Conservation (phyloP, 176 grass and related monocot species). For the Aegilops umbellulata region DNA sequence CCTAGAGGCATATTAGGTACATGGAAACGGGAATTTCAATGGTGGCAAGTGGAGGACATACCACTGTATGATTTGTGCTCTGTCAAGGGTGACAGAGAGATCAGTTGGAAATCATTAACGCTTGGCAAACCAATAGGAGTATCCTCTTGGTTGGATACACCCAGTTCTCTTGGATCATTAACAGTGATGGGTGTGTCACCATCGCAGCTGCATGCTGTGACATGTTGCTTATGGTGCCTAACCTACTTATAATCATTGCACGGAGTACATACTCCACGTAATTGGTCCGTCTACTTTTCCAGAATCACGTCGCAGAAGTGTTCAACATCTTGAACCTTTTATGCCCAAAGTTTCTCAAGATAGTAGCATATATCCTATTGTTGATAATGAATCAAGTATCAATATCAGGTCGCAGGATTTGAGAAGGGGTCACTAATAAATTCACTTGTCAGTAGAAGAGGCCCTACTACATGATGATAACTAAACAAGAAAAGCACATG, state of each 20-base stretch:
- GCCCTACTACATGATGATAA: slow-evolving; percentile 59
- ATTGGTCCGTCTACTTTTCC: too few relatives aligned
- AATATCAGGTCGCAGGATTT: slow-evolving; percentile 44
- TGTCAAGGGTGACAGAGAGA: slow-evolving; percentile 59
- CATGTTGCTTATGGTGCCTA: slow-evolving; percentile 73
- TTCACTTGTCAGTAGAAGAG: slow-evolving; percentile 44
- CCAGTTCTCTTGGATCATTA: slow-evolving; percentile 61
- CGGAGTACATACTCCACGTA: too few relatives aligned
- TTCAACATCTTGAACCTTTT: too few relatives aligned
- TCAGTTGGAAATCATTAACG: slow-evolving; percentile 69
- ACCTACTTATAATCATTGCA: slow-evolving; percentile 60
- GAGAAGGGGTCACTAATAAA: too few relatives aligned
- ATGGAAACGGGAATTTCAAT: slow-evolving; percentile 64
- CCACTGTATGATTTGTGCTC: slow-evolving; percentile 80
- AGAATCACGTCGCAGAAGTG: too few relatives aligned
- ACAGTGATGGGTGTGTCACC: slow-evolving; percentile 23
- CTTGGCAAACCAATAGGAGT: slow-evolving; percentile 70
- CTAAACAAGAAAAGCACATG: slow-evolving; percentile 61
- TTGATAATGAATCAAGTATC: slow-evolving; percentile 69
- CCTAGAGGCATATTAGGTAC: slow-evolving; percentile 74
- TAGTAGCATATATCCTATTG: background rate
- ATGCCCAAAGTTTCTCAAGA: too few relatives aligned
- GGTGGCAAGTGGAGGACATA: slow-evolving; percentile 84
- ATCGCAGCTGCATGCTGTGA: slow-evolving; percentile 65
- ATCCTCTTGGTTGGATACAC: slow-evolving; percentile 85